Evolutionary conservation across 495 filamentous ascomycete species (phyloP).

Genomic region (Podospora tetraspora): DNA sequence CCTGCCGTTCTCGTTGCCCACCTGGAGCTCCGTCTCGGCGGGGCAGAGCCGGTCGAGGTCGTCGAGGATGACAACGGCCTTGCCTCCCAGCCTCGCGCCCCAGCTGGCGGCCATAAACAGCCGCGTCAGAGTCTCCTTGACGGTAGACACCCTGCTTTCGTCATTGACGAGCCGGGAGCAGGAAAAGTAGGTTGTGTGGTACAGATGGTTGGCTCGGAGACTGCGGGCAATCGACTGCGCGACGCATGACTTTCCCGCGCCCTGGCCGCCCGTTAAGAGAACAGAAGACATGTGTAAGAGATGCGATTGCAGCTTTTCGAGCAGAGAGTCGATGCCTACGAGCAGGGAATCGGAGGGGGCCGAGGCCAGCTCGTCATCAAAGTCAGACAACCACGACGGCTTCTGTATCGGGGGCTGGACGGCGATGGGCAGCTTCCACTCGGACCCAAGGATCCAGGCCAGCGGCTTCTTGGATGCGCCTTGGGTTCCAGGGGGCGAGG

Average conservation of each 20-base stretch:
- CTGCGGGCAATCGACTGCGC: slow-evolving; percentile 55
- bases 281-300: slow-evolving; percentile 83
- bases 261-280: slow-evolving; percentile 79
- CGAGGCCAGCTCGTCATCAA: slow-evolving; percentile 46
- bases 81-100: slow-evolving; percentile 79
- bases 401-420: slow-evolving; percentile 63
- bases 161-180: slow-evolving; percentile 81
- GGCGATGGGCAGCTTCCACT: slow-evolving; percentile 64
- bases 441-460: slow-evolving; percentile 72
- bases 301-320: slow-evolving; percentile 63
- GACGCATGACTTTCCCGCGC: slow-evolving; percentile 81
- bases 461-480: slow-evolving; percentile 47
- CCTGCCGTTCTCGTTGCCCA: slow-evolving; percentile 83
- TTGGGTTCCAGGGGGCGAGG: slow-evolving; percentile 36
- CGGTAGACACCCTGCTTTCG: slow-evolving; percentile 76
- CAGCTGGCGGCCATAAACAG: slow-evolving; percentile 85
- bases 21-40: slow-evolving; percentile 84
- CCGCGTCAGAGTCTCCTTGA: slow-evolving; percentile 80
- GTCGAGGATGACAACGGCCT: slow-evolving; percentile 78
- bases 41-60: slow-evolving; percentile 91
- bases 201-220: slow-evolving; percentile 60
- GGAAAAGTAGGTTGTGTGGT: slow-evolving; percentile 73
- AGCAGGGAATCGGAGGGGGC: slow-evolving; percentile 53
- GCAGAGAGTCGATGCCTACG: slow-evolving; percentile 77
- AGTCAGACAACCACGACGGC: slow-evolving; percentile 48